Conservation (phyloP, 164 flowering plant genomes). For the Magnolia kwangsiensis region DNA sequence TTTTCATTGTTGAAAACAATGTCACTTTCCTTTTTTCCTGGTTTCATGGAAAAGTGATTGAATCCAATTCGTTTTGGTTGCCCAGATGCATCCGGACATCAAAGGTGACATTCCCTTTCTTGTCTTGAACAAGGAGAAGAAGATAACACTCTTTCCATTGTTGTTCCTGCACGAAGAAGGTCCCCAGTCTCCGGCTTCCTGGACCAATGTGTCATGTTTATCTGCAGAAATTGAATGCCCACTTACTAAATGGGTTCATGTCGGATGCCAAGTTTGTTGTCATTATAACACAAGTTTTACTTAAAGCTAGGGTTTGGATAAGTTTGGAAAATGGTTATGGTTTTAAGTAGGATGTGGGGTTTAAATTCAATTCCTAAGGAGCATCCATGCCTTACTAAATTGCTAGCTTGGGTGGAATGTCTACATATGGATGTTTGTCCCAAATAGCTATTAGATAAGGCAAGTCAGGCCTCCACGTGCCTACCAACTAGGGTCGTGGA, state of each 20-base stretch:
- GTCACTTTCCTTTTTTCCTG: not conserved
- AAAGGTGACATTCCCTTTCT: constrained; percentile 41
- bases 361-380: too few species aligned
- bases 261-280: constrained; percentile 68
- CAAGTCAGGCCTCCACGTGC: too few species aligned
- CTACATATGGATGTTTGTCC: too few species aligned
- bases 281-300: not conserved
- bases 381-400: too few species aligned
- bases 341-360: too few species aligned
- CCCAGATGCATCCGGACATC: constrained; percentile 29
- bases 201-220: constrained; percentile 31
- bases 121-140: constrained; percentile 42
- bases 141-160: constrained; percentile 39
- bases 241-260: constrained; percentile 63
- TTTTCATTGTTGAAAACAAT: not conserved
- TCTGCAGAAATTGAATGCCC: constrained; percentile 40
- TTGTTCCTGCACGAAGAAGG: constrained; percentile 37
- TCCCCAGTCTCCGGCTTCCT: constrained; percentile 20
- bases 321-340: too few species aligned
- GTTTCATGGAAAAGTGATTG: not conserved
- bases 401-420: too few species aligned
- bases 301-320: too few species aligned
- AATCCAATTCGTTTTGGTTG: not conserved
- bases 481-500: too few species aligned
- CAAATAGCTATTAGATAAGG: too few species aligned